These are phyloP conservation scores for Umbelopsis ramanniana DNA, from an alignment of 192 early-diverging fungal genomes.

Conservation along the genomic window DNA sequence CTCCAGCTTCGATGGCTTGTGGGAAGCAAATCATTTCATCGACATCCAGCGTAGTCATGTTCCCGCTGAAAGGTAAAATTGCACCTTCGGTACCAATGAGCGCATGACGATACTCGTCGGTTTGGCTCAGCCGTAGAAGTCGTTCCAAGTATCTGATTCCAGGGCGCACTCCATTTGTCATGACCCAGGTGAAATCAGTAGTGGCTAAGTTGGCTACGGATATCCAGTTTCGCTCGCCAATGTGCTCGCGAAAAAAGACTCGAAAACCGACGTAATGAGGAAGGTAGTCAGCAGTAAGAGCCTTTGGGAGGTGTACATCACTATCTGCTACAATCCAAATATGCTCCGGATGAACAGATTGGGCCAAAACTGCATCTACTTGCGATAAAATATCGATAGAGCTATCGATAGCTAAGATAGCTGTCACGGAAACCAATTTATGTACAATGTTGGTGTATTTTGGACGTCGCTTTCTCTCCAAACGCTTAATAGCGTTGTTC, in stretches of 20 bases:
- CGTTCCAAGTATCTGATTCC: constrained; percentile 47
- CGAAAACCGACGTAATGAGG: background rate
- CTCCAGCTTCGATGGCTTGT: constrained; percentile 3
- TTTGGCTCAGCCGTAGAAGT: constrained; percentile 38
- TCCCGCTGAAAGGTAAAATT: constrained; percentile 3
- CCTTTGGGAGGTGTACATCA: constrained; percentile 11
- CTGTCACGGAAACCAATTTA: constrained; percentile 12
- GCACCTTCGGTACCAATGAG: constrained; percentile 52
- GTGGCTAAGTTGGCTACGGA: constrained; percentile 24
- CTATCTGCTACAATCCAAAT: constrained; percentile 11
- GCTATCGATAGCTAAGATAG: background rate
- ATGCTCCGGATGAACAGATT: constrained; percentile 9
- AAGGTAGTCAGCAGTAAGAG: background rate
- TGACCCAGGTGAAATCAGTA: constrained; percentile 47
- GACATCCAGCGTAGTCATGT: background rate
- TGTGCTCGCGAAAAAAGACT: background rate
- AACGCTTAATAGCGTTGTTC: background rate
- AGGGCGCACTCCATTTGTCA: constrained; percentile 50
- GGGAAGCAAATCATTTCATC: constrained; percentile 23
- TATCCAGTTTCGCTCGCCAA: constrained; percentile 19
- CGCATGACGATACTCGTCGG: constrained; percentile 47
- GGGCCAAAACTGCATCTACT: constrained; percentile 11
- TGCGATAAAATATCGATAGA: background rate
- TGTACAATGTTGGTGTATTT: background rate
- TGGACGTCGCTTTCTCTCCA: background rate